phyloP scores from a whole-genome alignment of 371 early-diverging fungal species.

The Syncephalastrum monosporum region DNA sequence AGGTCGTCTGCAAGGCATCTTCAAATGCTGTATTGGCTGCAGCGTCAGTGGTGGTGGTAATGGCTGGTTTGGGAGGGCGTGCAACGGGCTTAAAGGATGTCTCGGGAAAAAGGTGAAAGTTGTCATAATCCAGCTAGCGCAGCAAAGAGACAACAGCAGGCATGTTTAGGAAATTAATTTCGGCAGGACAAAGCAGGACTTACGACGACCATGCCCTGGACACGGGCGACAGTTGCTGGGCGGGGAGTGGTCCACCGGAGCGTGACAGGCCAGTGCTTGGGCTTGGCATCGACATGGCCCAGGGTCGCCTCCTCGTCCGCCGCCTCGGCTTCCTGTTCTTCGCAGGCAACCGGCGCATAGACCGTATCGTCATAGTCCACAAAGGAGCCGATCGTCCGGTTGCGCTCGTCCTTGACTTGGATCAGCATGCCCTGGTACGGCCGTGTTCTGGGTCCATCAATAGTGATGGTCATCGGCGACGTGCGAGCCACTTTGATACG shows the following conservation, averaged over 20 bases:
- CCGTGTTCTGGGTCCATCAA: not conserved
- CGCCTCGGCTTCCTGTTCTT: constrained; percentile 36
- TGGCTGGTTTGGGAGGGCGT: constrained; percentile 2
- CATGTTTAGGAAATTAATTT: not conserved
- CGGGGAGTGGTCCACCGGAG: constrained; percentile 29
- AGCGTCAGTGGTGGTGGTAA: not conserved
- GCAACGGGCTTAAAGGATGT: constrained; percentile 21
- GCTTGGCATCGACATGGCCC: constrained; percentile 41
- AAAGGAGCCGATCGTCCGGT: constrained; percentile 43
- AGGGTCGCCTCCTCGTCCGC: constrained; percentile 22
- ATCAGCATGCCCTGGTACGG: constrained; percentile 40
- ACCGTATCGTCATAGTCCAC: constrained; percentile 26
- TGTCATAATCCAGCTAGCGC: constrained; percentile 43
- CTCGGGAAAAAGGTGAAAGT: constrained; percentile 43
- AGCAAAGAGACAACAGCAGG: not conserved
- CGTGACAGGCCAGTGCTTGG: constrained; percentile 41
- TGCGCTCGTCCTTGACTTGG: constrained; percentile 35
- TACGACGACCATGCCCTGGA: constrained; percentile 51
- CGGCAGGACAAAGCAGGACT: constrained; percentile 6
- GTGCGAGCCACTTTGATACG: constrained; percentile 17
- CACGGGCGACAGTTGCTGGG: constrained; percentile 17
- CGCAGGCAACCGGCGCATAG: constrained; percentile 43
- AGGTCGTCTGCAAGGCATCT: not conserved
- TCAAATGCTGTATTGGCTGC: not conserved
- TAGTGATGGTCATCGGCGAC: constrained; percentile 21